Conservation (phyloP, 202 grass and related monocot species). For the Saccharum hybrid region DNA sequence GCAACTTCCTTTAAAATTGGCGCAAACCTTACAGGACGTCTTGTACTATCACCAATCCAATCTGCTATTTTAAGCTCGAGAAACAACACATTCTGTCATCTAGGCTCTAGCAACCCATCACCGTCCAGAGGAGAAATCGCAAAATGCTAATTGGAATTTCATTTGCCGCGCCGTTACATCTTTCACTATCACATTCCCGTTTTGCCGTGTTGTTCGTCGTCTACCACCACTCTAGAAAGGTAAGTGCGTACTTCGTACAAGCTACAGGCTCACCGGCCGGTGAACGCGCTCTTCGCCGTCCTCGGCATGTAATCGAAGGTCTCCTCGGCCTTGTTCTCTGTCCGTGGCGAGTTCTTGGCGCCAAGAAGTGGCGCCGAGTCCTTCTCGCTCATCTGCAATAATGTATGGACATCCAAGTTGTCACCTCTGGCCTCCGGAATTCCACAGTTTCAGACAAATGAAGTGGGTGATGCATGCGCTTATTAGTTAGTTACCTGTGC, state of each 20-base stretch:
- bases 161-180: not conserved
- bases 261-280: slow-evolving; percentile 22
- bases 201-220: not conserved
- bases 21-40: too few species aligned
- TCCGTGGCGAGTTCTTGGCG: slow-evolving; percentile 30
- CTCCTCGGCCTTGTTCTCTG: slow-evolving; percentile 51
- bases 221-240: not conserved
- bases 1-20: not conserved
- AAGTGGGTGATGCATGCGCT: not conserved
- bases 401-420: not conserved
- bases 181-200: not conserved
- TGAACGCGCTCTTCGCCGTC: slow-evolving; percentile 60
- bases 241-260: not conserved
- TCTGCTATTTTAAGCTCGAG: not conserved
- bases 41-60: slow-evolving; percentile 4
- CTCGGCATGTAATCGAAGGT: slow-evolving; percentile 56
- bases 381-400: slow-evolving; percentile 66
- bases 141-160: not conserved
- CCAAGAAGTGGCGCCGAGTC: slow-evolving; percentile 61
- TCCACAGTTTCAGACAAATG: not conserved
- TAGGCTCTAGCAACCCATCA: not conserved
- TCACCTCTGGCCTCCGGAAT: not conserved
- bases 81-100: slow-evolving; percentile 3
- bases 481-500: slow-evolving; percentile 9
- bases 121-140: not conserved